phyloP scores from a whole-genome alignment of 352 stramenopile genomes.

The Globisporangium carolinianum region DNA sequence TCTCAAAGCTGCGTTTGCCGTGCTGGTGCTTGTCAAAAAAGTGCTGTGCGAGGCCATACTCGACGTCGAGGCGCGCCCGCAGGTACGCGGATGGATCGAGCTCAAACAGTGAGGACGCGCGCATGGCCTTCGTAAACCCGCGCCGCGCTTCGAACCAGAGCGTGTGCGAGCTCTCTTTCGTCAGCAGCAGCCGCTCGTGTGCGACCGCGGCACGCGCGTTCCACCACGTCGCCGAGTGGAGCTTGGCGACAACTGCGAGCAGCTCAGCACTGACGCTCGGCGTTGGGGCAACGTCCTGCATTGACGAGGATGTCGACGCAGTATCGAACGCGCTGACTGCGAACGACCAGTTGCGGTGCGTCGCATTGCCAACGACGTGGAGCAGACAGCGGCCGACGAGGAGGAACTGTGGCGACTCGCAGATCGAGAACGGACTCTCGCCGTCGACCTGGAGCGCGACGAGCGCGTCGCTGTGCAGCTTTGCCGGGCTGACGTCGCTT shows the following conservation, averaged over 20 bases:
- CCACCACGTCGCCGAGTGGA: slow-evolving; percentile 63
- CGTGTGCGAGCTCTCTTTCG: slow-evolving; percentile 60
- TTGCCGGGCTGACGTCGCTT: slow-evolving; percentile 10
- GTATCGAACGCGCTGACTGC: slow-evolving; percentile 20
- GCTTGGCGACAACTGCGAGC: slow-evolving; percentile 6
- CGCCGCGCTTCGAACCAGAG: slow-evolving; percentile 70
- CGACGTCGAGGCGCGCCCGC: slow-evolving; percentile 76
- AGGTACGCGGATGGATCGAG: slow-evolving; percentile 38
- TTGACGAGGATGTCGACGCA: slow-evolving; percentile 31
- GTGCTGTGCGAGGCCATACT: slow-evolving; percentile 91
- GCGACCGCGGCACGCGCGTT: slow-evolving; percentile 64
- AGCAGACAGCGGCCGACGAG: slow-evolving; percentile 58
- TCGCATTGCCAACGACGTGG: slow-evolving; percentile 52
- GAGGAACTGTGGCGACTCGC: slow-evolving; percentile 66
- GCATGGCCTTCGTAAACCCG: slow-evolving; percentile 45
- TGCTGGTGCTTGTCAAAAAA: slow-evolving; percentile 89
- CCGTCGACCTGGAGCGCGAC: slow-evolving; percentile 70
- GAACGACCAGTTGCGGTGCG: slow-evolving; percentile 58
- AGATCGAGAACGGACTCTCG: slow-evolving; percentile 75
- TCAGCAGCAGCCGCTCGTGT: slow-evolving; percentile 60
- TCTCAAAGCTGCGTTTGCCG: slow-evolving; percentile 86
- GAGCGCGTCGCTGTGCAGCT: slow-evolving; percentile 50
- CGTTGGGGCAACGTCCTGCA: slow-evolving; percentile 28
- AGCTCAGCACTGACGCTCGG: slow-evolving; percentile 19
- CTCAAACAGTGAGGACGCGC: slow-evolving; percentile 27